A percentile compares a stretch with the other conserved stretches of the same genome.
Conservation (phyloP, 2,329 filamentous ascomycete species). For the Neonectria neomacrospora region DNA sequence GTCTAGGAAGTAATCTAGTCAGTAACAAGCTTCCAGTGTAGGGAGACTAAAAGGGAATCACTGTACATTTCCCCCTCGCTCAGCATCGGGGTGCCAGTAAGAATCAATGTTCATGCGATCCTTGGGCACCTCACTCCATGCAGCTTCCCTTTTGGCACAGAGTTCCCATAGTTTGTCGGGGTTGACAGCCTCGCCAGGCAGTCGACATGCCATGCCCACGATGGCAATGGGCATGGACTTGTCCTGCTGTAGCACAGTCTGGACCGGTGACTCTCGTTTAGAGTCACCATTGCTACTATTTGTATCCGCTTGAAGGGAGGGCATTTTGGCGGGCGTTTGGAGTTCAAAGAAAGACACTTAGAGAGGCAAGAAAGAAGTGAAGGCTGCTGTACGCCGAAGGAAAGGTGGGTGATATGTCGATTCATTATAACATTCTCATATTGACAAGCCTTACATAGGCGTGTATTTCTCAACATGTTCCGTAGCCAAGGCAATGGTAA, state of each 20-base stretch:
- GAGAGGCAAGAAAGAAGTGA: not conserved
- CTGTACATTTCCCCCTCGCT: too few species aligned
- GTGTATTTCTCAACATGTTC: not conserved
- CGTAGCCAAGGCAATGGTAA: not conserved
- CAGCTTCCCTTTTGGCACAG: not conserved
- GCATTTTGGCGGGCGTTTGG: not conserved
- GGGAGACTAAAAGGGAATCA: too few species aligned
- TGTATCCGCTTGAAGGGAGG: not conserved
- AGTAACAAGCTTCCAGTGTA: too few species aligned
- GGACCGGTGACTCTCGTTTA: not conserved
- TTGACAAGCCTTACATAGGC: not conserved
- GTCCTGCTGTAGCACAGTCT: conserved; percentile 1
- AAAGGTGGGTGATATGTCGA: not conserved
- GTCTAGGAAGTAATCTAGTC: not conserved
- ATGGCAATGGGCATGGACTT: conserved; percentile 15
- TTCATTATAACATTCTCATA: not conserved
- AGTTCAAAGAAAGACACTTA: not conserved
- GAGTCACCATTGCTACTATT: not conserved
- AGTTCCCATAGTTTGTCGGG: conserved; percentile 13
- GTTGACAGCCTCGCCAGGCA: conserved; percentile 11
- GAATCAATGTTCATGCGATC: conserved; percentile 8
- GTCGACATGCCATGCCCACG: conserved; percentile 10
- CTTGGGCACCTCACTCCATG: conserved; percentile 5
- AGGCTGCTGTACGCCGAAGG: not conserved
- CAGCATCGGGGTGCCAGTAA: too few species aligned